Percentiles rank a stretch among this genome's conserved stretches.
phyloP scores from a whole-genome alignment of 495 filamentous ascomycete species.

The Penicillium atrosanguineum region DNA sequence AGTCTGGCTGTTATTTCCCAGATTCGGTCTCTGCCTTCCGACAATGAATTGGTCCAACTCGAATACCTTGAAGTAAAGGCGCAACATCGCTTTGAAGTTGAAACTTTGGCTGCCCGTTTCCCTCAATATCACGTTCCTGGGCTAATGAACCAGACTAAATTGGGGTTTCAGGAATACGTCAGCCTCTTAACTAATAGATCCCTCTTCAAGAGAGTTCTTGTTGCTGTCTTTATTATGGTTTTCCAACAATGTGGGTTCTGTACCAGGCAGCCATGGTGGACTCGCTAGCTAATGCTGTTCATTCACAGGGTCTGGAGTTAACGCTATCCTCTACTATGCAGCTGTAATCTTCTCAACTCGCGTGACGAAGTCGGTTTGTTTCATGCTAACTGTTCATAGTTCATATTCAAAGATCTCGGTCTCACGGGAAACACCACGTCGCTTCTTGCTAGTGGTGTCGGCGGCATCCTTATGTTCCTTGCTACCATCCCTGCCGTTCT shows the following conservation, averaged over 20 bases:
- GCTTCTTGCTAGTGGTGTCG: conserved; percentile 59
- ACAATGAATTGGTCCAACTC: conserved; percentile 3
- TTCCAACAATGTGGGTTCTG: conserved; percentile 7
- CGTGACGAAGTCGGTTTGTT: not conserved
- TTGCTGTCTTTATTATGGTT: conserved; percentile 9
- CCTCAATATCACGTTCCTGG: conserved; percentile 6
- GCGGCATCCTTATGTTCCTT: conserved; percentile 65
- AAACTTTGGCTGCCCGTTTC: not conserved
- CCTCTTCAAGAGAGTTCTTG: conserved; percentile 4
- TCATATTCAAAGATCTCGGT: conserved; percentile 54
- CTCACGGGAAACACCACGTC: conserved; percentile 50
- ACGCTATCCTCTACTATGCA: conserved; percentile 58
- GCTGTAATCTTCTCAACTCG: not conserved
- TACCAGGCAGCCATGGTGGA: not conserved
- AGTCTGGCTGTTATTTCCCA: conserved; percentile 37
- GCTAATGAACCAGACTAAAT: not conserved
- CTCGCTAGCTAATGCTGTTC: not conserved
- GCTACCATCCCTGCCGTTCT: conserved; percentile 59
- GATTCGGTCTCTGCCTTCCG: not conserved
- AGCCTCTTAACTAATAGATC: conserved; percentile 8
- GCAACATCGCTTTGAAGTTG: conserved; percentile 5
- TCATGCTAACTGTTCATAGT: conserved; percentile 16
- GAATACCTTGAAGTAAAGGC: conserved; percentile 7
- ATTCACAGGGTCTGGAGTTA: conserved; percentile 9
- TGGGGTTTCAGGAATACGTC: conserved; percentile 5